Base-by-base conservation (phyloP, 2,329 filamentous ascomycete genomes). In the Colletotrichum siamense region DNA sequence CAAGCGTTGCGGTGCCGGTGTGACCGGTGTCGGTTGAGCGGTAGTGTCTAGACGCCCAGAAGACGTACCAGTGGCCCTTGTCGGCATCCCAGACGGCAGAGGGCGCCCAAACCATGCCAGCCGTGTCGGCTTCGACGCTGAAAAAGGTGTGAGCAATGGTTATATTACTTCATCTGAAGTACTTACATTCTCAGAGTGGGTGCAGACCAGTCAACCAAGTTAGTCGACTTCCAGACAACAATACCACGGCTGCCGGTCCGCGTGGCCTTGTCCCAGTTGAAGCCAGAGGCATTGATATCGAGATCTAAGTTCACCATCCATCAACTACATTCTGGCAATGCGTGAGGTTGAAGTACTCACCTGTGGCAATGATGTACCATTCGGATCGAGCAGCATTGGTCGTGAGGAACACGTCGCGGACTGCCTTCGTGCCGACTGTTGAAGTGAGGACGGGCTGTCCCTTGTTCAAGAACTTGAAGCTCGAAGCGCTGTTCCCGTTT, bases 1-100 rank as follows among this genome's bases (percentile, higher is more conserved):
- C 85, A 0, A 85, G 80, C 9, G 79, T 83, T 0, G 87, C 84
- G 0, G 79, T 78, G 4, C 89, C 89, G 1, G 84, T 87, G 77
- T 91, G 89, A 0, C 80, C 77, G 0, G 85, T 79, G 73, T 91
- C 89, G 18, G 82, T 83, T 4, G 83, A 69, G 2, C 81, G 79
- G 79, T 90, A 91, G 55, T 86, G 81, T 16, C 86, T 84, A 8
- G 85, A 85, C 0, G 89, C 83, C 89, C 88, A 90, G 80, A 88
- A 87, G 62, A 90, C 85, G 22, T 87, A 85, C 80, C 87, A 90
- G 59, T 87, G 84, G 18, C 81, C 79, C 6, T 80, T 80, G 2
- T 68, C 79, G 15, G 84, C 81, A 26, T 86, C 81, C 83, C 81
- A 86, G 30, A 86, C 82, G 6, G 79, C 84, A 1, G 83, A 85